A percentile compares a stretch with the other conserved stretches of the same genome.
phyloP scores from a whole-genome alignment of 2,329 filamentous ascomycete genomes.

The Chalaropsis ovoidea region DNA sequence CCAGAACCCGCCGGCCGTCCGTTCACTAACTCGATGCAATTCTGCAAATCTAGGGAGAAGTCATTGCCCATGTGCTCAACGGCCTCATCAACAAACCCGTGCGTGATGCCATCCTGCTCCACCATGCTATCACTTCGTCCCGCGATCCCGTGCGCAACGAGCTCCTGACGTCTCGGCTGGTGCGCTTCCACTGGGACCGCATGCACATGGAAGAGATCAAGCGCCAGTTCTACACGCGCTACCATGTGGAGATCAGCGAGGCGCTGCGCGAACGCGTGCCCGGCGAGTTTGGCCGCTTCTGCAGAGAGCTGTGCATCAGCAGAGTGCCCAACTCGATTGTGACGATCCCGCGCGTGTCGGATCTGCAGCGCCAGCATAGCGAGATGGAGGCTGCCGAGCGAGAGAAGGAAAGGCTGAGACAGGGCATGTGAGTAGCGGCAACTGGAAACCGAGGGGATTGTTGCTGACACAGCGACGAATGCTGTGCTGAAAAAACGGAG shows the following conservation, averaged over 20 bases:
- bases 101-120: constrained; percentile 78
- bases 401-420: constrained; percentile 1
- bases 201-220: constrained; percentile 72
- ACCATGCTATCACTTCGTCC: constrained; percentile 73
- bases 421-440: constrained; percentile 1
- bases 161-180: constrained; percentile 74
- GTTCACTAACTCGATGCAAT: constrained; percentile 20
- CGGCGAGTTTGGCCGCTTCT: constrained; percentile 69
- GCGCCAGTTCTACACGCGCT: constrained; percentile 66
- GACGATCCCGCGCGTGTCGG: constrained; percentile 38
- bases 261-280: constrained; percentile 68
- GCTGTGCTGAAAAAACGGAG: not conserved
- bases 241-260: constrained; percentile 62
- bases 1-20: constrained; percentile 15
- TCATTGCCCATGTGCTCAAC: constrained; percentile 89
- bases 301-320: constrained; percentile 55
- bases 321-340: constrained; percentile 51
- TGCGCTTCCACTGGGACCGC: constrained; percentile 87
- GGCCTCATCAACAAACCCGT: constrained; percentile 93
- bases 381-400: constrained; percentile 18
- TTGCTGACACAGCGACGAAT: not conserved
- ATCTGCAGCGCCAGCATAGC: constrained; percentile 20
- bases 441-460: not conserved
- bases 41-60: constrained; percentile 60
- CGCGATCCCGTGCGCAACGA: constrained; percentile 68